Percentiles rank a stretch among this genome's conserved stretches.
phyloP scores from a whole-genome alignment of 139 green algal genomes.

The Chlorella sp. region DNA sequence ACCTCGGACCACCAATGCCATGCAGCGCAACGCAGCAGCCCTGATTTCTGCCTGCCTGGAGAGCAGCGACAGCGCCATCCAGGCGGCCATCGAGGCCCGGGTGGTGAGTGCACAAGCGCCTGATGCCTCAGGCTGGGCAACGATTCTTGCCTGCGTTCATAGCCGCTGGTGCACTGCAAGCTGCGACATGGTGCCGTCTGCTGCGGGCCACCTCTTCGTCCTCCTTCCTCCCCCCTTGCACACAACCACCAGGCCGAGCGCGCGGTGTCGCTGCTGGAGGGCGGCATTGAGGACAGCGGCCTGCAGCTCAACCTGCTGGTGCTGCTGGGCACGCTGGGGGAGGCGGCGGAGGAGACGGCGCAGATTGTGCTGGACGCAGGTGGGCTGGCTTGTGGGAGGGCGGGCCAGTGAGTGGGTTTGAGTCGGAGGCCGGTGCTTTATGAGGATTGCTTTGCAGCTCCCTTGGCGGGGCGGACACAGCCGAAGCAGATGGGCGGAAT shows the following conservation, averaged over 20 bases:
- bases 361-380: constrained; percentile 21
- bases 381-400: no score
- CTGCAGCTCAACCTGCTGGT: constrained; percentile 38
- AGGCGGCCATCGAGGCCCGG: constrained; percentile 12
- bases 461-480: no score
- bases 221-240: neutral
- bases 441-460: no score
- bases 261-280: neutral
- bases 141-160: no score
- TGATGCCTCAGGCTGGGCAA: no score
- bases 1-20: no score
- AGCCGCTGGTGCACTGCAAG: neutral
- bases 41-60: constrained; percentile 25
- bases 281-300: neutral
- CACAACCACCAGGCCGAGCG: constrained; percentile 5
- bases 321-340: constrained; percentile 35
- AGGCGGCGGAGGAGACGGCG: neutral
- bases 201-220: neutral
- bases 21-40: constrained; percentile 34
- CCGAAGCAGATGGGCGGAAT: no score
- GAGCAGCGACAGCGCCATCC: constrained; percentile 3
- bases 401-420: no score
- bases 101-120: constrained; percentile 18
- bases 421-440: no score
- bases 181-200: neutral